A percentile compares a stretch with the other conserved stretches of the same genome.
Evolutionary conservation across 2,329 filamentous ascomycete genomes (phyloP).

Genomic region (Trichoderma sp.): DNA sequence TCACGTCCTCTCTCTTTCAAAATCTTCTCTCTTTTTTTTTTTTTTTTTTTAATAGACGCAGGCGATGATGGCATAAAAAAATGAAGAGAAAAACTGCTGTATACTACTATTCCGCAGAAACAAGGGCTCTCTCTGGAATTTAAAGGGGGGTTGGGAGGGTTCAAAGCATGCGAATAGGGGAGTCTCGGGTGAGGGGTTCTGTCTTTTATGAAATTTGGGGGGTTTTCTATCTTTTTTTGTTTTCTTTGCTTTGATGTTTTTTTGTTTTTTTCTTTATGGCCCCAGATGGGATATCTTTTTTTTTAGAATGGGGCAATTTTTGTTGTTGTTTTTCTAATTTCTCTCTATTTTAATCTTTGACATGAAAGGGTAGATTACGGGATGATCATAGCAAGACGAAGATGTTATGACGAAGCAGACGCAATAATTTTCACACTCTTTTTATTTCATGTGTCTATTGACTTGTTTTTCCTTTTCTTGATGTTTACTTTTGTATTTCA

Average conservation of each 20-base stretch:
- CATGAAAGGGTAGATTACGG: background rate
- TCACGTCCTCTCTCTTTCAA: background rate
- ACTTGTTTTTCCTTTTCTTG: background rate
- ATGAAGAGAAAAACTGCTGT: background rate
- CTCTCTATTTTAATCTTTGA: background rate
- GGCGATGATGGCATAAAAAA: background rate
- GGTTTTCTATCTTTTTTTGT: background rate
- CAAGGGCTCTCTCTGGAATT: background rate
- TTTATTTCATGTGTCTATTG: background rate
- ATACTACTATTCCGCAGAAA: conserved; percentile 1
- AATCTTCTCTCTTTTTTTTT: background rate
- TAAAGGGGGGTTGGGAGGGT: background rate
- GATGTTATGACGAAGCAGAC: background rate
- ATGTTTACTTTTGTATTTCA: background rate
- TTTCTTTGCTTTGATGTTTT: background rate
- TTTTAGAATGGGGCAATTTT: background rate
- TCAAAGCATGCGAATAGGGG: background rate
- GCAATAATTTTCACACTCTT: background rate
- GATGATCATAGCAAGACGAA: background rate
- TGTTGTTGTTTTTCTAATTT: background rate
- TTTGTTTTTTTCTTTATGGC: background rate
- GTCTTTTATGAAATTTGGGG: background rate
- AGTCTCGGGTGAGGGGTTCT: conserved; percentile 1
- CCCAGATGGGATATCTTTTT: background rate
- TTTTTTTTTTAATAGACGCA: conserved; percentile 2